Base-by-base conservation (phyloP, 441 rosid genomes). In the Aleurites moluccanus region DNA sequence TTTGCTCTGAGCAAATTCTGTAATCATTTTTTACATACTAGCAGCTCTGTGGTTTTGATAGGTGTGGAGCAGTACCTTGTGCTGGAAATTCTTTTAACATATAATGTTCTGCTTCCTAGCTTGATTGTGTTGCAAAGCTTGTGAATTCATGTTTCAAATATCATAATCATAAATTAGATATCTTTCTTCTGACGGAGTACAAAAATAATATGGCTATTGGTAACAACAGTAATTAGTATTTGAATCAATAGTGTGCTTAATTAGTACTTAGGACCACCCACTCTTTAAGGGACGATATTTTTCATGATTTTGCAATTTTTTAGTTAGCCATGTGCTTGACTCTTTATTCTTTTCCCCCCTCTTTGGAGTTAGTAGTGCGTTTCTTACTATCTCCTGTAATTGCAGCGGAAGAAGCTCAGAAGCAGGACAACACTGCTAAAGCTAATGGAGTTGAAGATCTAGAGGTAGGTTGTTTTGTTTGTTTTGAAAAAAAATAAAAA, bases 321-420 rank as follows among this genome's bases (percentile, higher is more conserved):
- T 0, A 20, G 16, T 53, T 53, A 33, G 0, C 8, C 4, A 4
- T 69, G n/a, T 15, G 63, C 16, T 55, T 38, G 38, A 14, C 16
- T 45, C 49, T 45, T 28, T 10, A 5, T 27, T 60, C 35, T 30
- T 67, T 44, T 49, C 5, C 60, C 9, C 28, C 57, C 23, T 15
- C 57, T 49, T 8, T 50, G 40, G 6, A 8, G 3, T 20, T 27
- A 1, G 25, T 68, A 28, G 27, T 50, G 10, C 14, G 40, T 44
- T 40, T 10, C 33, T 38, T 38, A 38, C 9, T 38, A 5, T 38
- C 6, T 38, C 7, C 40, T 64, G 64, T 70, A 63, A 25, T 47
- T 67, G 45, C 70, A 70, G 75, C 81, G 6, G 89, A 84, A 55
- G 87, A 84, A 40, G 66, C 77, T 49, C 85, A 77, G 28, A 86